Evolutionary conservation across 2,329 filamentous ascomycete genomes (phyloP), one percentile per base, ranked within the genome.

Genomic region (Curvularia spicifera): DNA sequence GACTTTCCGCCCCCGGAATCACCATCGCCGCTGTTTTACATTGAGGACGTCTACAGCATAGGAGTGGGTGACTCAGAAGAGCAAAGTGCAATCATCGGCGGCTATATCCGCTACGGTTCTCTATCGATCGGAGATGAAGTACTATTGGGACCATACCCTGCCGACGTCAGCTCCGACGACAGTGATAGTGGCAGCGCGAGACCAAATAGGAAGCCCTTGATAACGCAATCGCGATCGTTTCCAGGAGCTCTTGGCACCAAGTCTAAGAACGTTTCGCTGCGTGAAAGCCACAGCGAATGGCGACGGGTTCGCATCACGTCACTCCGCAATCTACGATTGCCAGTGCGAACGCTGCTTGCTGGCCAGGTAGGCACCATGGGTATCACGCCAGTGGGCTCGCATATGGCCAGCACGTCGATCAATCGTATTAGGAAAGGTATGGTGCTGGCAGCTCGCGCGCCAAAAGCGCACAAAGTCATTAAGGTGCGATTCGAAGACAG

Each of bases 331-430:
- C 81, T 99, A 8, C 87, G 94, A 5, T 81, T 97, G 3, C 91
- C 94, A 0, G 93, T 97, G 0, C 86, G 87, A 46, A 86, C 84
- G 0, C 83, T 98, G 7, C 84, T 88, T 50, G 84, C 88, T 15
- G 92, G 91, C 9, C 94, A 99, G 77, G 93, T 94, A 5, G 95
- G 94, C 0, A 97, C 93, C 0, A 85, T 99, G 53, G 94, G 93
- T 0, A 81, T 98, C 50, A 83, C 89, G 2, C 83, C 77, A 3
- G 42, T 74, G 2, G 66, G 71, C 37, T 63, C 63, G 26, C 59
- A 67, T 4, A 70, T 73, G 33, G 60, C 64, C 13, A 74, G 62
- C 33, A 71, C 70, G 12, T 66, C 67, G 5, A 71, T 78, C 20
- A 65, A 72, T 35, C 69, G 82, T 28, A 80, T 86, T 13, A 79